phyloP scores from a whole-genome alignment of 176 grass and related monocot species.

The Chrysopogon serrulatus region DNA sequence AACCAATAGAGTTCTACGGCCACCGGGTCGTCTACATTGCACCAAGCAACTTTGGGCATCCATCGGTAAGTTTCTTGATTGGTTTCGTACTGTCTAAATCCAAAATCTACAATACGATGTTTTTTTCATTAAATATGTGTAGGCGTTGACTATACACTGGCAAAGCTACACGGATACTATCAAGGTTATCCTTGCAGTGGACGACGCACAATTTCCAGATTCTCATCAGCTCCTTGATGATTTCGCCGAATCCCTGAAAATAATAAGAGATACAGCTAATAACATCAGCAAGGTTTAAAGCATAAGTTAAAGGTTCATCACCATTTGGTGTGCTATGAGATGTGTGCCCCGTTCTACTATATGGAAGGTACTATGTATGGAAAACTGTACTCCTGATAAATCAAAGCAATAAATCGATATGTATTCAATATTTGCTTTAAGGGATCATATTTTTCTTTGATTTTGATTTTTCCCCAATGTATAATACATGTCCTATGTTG shows the following conservation, averaged over 20 bases:
- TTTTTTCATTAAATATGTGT: too few species aligned
- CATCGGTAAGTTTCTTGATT: slow-evolving; percentile 25
- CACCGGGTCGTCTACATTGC: slow-evolving; percentile 41
- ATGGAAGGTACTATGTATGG: too few species aligned
- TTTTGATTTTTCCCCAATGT: too few species aligned
- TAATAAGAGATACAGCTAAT: slow-evolving; percentile 21
- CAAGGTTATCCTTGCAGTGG: slow-evolving; percentile 48
- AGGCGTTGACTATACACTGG: slow-evolving; percentile 53
- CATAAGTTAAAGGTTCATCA: neutral
- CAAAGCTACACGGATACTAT: slow-evolving; percentile 50
- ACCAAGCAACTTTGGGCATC: slow-evolving; percentile 7
- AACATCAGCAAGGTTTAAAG: neutral
- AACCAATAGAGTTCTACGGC: slow-evolving; percentile 37
- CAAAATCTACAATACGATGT: neutral
- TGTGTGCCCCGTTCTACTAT: neutral
- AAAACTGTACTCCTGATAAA: too few species aligned
- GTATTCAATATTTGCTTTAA: too few species aligned
- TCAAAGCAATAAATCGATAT: too few species aligned
- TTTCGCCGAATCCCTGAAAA: slow-evolving; percentile 36
- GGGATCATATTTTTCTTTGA: too few species aligned
- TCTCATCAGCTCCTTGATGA: slow-evolving; percentile 49
- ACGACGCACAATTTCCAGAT: slow-evolving; percentile 42
- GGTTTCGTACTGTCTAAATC: too few species aligned
- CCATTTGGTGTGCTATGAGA: neutral
- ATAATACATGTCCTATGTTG: too few species aligned